Conservation (phyloP, 805 yeast genomes). For the Huiozyma naganishii region DNA sequence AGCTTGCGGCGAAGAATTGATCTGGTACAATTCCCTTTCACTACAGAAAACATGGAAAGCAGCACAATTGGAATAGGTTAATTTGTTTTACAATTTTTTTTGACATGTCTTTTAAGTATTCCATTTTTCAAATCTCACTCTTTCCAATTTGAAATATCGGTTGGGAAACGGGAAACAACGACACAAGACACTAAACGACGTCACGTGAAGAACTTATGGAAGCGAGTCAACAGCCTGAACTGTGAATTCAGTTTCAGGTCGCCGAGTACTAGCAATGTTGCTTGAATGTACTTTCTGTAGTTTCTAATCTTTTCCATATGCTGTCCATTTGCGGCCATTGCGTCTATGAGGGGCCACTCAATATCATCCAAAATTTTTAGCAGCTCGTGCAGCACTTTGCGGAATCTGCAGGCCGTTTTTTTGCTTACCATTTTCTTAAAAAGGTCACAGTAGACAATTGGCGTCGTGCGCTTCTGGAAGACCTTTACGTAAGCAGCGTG, state of each 20-base stretch:
- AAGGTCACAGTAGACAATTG: too few species aligned
- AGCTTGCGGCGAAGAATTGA: not conserved
- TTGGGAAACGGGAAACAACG: too few species aligned
- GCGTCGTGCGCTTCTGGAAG: not conserved
- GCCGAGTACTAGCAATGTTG: constrained; percentile 10
- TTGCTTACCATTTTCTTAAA: not conserved
- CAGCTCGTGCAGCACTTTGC: not conserved
- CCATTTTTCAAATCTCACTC: too few species aligned
- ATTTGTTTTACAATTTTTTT: too few species aligned
- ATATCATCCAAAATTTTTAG: not conserved
- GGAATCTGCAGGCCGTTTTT: not conserved
- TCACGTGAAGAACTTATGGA: too few species aligned
- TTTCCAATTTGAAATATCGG: too few species aligned
- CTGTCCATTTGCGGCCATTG: not conserved
- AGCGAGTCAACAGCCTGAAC: constrained; percentile 2
- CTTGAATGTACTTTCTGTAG: constrained; percentile 9
- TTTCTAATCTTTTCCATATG: constrained; percentile 1
- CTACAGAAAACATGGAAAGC: not conserved
- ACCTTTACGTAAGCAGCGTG: not conserved
- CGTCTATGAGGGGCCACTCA: not conserved
- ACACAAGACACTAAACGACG: too few species aligned
- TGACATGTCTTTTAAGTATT: too few species aligned
- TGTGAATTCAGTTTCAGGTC: constrained; percentile 12
- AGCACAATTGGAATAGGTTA: not conserved
- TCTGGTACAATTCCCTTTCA: not conserved